These are phyloP conservation scores for Rubroboletus satanas DNA, from an alignment of 768 basidiomycete species.

Conservation along the genomic window DNA sequence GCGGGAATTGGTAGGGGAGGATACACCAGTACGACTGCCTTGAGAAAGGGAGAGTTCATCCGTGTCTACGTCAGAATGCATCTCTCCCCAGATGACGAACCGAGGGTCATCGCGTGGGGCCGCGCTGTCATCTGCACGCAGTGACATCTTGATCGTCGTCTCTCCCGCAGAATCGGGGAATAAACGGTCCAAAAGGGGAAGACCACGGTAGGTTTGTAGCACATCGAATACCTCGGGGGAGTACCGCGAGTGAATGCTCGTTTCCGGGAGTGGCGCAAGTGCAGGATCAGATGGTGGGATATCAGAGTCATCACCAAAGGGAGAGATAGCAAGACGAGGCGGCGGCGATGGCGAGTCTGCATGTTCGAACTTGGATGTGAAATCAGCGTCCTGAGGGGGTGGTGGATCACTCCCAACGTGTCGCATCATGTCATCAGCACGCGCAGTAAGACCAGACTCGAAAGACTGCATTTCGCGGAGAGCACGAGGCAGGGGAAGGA, in stretches of 20 bases:
- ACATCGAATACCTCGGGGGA: conserved; percentile 78
- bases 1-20: conserved; percentile 39
- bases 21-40: conserved; percentile 36
- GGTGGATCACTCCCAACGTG: conserved; percentile 12
- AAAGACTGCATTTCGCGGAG: conserved; percentile 88
- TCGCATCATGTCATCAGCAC: conserved; percentile 41
- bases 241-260: conserved; percentile 56
- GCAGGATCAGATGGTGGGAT: conserved; percentile 26
- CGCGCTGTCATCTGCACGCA: conserved; percentile 61
- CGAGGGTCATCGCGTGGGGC: conserved; percentile 84
- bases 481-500: conserved; percentile 46
- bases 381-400: conserved; percentile 4
- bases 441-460: conserved; percentile 76
- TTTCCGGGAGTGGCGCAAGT: conserved; percentile 42
- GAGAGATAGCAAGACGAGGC: conserved; percentile 23
- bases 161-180: conserved; percentile 52
- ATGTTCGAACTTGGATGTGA: neutral
- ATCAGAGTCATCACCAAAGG: conserved; percentile 29
- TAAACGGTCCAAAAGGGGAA: conserved; percentile 69
- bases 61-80: conserved; percentile 32
- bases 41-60: conserved; percentile 41
- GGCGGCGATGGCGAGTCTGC: conserved; percentile 15
- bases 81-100: conserved; percentile 87
- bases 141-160: conserved; percentile 69
- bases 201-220: conserved; percentile 72